phyloP scores from a whole-genome alignment of 805 yeast genomes.

The Kodamaea nitidulidarum region DNA sequence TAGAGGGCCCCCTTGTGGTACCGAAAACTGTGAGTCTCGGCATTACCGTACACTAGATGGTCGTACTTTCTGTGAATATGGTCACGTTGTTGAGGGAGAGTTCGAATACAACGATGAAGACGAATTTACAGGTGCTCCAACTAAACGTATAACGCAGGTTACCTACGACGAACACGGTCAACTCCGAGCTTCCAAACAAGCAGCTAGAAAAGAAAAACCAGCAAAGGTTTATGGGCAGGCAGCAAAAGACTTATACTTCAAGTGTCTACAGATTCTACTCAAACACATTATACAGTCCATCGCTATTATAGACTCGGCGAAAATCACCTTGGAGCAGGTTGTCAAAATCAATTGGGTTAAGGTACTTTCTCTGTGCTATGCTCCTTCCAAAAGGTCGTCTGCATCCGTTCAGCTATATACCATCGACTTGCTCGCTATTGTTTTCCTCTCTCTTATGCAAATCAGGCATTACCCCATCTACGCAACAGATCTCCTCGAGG shows the following conservation, averaged over 20 bases:
- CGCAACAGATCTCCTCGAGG: constrained; percentile 42
- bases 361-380: constrained; percentile 11
- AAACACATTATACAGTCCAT: constrained; percentile 38
- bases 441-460: constrained; percentile 50
- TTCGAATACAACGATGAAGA: constrained; percentile 79
- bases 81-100: constrained; percentile 83
- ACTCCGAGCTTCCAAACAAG: constrained; percentile 3
- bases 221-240: constrained; percentile 41
- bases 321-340: constrained; percentile 5
- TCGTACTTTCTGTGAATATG: constrained; percentile 77
- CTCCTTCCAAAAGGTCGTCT: neutral
- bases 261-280: constrained; percentile 49
- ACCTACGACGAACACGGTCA: constrained; percentile 11
- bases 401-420: constrained; percentile 6
- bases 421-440: constrained; percentile 33
- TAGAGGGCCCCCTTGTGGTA: constrained; percentile 83
- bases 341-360: constrained; percentile 34
- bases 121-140: constrained; percentile 46
- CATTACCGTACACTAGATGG: constrained; percentile 75
- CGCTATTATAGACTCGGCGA: neutral
- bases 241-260: constrained; percentile 42
- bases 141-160: constrained; percentile 50
- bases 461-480: constrained; percentile 47
- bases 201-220: neutral
- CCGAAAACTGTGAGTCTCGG: constrained; percentile 80